Conservation (phyloP, 345 rosid genomes). For the Trapa incisa region DNA sequence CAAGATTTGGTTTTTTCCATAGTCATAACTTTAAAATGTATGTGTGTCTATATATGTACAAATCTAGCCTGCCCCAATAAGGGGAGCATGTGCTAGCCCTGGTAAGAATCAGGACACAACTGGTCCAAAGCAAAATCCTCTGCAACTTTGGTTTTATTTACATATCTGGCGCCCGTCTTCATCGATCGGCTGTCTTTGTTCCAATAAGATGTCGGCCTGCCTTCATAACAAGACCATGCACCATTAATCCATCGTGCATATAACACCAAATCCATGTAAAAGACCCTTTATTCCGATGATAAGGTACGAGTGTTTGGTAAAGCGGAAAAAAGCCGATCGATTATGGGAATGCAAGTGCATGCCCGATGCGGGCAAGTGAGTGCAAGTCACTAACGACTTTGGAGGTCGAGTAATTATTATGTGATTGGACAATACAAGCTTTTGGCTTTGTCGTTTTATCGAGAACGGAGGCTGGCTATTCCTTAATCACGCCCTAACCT, state of each 20-base stretch:
- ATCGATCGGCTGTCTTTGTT: not conserved
- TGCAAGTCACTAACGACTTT: too few relatives aligned
- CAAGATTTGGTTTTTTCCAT: too few relatives aligned
- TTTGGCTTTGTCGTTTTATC: not conserved
- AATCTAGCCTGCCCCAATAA: not conserved
- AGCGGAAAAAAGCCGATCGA: not conserved
- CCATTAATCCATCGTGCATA: not conserved
- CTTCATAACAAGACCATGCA: not conserved
- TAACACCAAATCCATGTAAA: not conserved
- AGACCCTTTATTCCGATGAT: not conserved
- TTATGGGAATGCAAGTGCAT: too few relatives aligned
- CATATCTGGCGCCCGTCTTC: not conserved
- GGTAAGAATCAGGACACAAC: not conserved
- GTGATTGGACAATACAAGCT: too few relatives aligned
- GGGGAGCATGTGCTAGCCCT: not conserved
- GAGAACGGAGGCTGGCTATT: not conserved
- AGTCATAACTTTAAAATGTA: not conserved
- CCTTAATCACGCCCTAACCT: conserved; percentile 6
- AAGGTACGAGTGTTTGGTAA: not conserved
- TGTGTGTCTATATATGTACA: not conserved
- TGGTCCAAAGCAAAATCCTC: not conserved
- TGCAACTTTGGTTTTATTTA: not conserved
- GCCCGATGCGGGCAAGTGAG: too few relatives aligned
- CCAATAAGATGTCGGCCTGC: not conserved
- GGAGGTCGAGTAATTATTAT: too few relatives aligned